Evolutionary conservation across 176 grass and related monocot species (phyloP).

Genomic region (Alopecurus myosuroides): DNA sequence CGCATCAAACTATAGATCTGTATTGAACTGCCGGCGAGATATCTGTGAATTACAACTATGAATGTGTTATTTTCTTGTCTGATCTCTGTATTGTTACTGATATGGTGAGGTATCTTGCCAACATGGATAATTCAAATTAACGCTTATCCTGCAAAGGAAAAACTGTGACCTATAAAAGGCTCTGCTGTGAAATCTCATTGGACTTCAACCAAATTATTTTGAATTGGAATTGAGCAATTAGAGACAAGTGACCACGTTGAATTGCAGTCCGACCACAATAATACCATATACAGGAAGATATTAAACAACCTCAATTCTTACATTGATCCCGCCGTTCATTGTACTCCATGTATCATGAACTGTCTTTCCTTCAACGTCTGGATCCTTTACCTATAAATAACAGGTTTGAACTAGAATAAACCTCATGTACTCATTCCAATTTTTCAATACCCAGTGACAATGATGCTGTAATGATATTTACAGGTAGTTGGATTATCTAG

Average conservation of each 20-base stretch:
- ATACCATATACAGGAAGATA: neutral
- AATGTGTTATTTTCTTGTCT: neutral
- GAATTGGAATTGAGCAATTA: neutral
- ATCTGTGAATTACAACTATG: neutral
- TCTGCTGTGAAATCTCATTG: neutral
- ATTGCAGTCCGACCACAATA: neutral
- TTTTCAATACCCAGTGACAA: neutral
- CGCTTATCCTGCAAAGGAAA: neutral
- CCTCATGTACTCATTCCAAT: neutral
- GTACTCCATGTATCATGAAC: conserved; percentile 73
- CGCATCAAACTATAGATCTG: neutral
- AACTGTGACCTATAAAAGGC: neutral
- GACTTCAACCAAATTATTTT: neutral
- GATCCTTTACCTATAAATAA: conserved; percentile 75
- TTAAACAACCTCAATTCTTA: conserved; percentile 42
- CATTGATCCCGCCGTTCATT: conserved; percentile 50
- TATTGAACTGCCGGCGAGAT: neutral
- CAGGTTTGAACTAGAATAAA: conserved; percentile 16
- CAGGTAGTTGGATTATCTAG: neutral
- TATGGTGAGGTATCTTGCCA: no score
- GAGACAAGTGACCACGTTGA: neutral
- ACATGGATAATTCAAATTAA: neutral
- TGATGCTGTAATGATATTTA: neutral
- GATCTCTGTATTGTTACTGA: neutral
- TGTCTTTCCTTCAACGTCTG: conserved; percentile 59